Evolutionary conservation across 2,329 filamentous ascomycete genomes (phyloP).

Genomic region (Alternaria ethzedia): DNA sequence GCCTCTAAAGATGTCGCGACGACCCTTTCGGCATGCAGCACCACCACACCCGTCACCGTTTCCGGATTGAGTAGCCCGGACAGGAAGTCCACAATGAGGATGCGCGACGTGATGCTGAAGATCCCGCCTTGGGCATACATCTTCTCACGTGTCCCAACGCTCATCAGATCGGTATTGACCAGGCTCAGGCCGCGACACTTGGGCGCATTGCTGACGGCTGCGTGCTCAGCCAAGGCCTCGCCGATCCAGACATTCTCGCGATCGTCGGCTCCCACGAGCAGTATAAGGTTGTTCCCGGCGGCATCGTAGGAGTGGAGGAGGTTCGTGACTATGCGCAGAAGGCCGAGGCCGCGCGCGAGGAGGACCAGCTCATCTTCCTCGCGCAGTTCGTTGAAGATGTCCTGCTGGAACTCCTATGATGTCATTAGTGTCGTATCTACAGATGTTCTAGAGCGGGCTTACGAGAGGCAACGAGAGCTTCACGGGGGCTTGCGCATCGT

Average conservation of each 20-base stretch:
- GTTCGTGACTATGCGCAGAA: conserved; percentile 92
- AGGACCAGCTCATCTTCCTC: conserved; percentile 93
- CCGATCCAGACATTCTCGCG: conserved; percentile 97
- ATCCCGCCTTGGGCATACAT: conserved; percentile 90
- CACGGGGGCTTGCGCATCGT: conserved; percentile 63
- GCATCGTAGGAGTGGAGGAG: conserved; percentile 96
- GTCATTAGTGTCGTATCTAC: conserved; percentile 28
- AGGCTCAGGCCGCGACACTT: conserved; percentile 85
- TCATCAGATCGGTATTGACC: conserved; percentile 94
- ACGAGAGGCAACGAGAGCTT: conserved; percentile 81
- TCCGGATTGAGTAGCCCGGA: conserved; percentile 82
- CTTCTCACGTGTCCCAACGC: conserved; percentile 84
- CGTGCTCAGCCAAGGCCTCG: conserved; percentile 93
- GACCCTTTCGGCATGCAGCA: conserved; percentile 87
- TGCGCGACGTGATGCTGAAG: conserved; percentile 94
- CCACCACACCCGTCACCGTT: conserved; percentile 83
- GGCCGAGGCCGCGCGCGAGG: conserved; percentile 87
- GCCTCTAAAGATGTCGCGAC: conserved; percentile 88
- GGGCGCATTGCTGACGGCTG: conserved; percentile 82
- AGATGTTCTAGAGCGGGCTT: conserved; percentile 30
- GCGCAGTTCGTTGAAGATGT: conserved; percentile 75
- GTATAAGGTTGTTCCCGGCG: conserved; percentile 88
- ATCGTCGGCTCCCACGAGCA: conserved; percentile 88
- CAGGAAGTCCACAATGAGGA: conserved; percentile 90
- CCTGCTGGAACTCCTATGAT: conserved; percentile 82